Evolutionary conservation across 1,139 yeast genomes (phyloP), one percentile per base, ranked within the genome.

Genomic region (Yamadazyma friedrichii): DNA sequence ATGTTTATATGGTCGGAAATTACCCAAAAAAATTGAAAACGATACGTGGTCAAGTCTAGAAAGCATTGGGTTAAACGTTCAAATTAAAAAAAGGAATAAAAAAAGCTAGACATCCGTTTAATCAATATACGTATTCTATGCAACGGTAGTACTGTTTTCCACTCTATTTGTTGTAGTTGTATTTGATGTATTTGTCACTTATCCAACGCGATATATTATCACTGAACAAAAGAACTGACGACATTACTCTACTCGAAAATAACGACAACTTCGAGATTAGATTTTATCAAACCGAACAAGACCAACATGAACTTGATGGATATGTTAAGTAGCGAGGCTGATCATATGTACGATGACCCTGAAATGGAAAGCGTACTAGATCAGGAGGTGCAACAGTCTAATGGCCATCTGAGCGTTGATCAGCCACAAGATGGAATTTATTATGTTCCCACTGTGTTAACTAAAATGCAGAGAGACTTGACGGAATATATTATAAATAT

Each of bases 1-100:
- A 60, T 87, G 96, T 55, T 69, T 91, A n/a, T 93, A 91, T 57
- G 98, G 98, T 0, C 72, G 96, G 30, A 93, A 93, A 59, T 67
- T 93, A 39, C 97, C 98, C 0, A 75, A 78, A 49, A 65, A 64
- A 28, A 76, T 85, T 3, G 76, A 72, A 51, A 72, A 70, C 10
- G 66, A 67, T 33, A 78, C 84, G 1, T 85, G 93, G 93, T 73
- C 73, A 31, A 82, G 88, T 59, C 76, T 81, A 29, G 82, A 78
- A 33, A 70, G 65, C 38, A 67, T 73, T 15, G 77, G 79, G 2
- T 55, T 70, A 16, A 67, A 58, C 47, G 68, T 71, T 2, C 64
- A 61, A n/a, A 47, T 69, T 12, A 69, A 65, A 56, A 67, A 62
- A 52, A 66, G 62, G 45, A 59, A 63, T 6, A 36, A 29, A 20